Evolutionary conservation across 768 basidiomycete genomes (phyloP), one percentile per base, ranked within the genome.

Genomic region (Mycena albidolilacea): DNA sequence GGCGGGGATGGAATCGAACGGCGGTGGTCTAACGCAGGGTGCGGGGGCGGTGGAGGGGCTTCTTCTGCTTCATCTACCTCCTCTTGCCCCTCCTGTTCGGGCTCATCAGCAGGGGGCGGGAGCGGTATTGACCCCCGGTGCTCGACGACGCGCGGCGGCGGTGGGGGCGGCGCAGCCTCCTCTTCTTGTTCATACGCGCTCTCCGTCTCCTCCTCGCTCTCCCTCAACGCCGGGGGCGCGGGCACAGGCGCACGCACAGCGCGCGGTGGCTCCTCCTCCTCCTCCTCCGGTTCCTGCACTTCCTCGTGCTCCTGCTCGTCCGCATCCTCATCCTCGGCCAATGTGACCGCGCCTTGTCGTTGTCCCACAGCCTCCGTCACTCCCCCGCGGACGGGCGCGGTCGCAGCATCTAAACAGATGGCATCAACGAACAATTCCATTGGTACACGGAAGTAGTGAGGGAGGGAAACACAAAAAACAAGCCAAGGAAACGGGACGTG

Each of bases 1-100:
- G 73, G 73, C 19, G 73, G 75, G 17, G 77, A 71, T 30, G 75
- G 75, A 19, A 76, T 70, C 15, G 75, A 72, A 19, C 70, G 69
- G 41, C 59, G 63, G 39, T 73, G 67, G 6, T 69, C 64, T 2
- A 41, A 7, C 38, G 50, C n/a, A 43, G 30, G 64, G 2, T 39
- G 65, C 41, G 73, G 68, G 3, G 73, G 62, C 8, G 74, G 69
- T 19, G 72, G 66, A 3, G 74, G 74, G 39, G 63, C 30, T 35
- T 58, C 37, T 23, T 70, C 61, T 35, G 69, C 72, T 21, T 70
- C 74, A 30, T 77, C 67, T 6, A 57, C 72, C 21, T 71, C 74
- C n/a, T 77, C 68, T 1, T 11, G 41, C 52, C 65, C 72, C 30
- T 62, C 72, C 21, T 71, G 71, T 21, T 77, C 68, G 4, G 17